Base-by-base conservation (phyloP, 345 rosid species). In the Tarenaya hassleriana region DNA sequence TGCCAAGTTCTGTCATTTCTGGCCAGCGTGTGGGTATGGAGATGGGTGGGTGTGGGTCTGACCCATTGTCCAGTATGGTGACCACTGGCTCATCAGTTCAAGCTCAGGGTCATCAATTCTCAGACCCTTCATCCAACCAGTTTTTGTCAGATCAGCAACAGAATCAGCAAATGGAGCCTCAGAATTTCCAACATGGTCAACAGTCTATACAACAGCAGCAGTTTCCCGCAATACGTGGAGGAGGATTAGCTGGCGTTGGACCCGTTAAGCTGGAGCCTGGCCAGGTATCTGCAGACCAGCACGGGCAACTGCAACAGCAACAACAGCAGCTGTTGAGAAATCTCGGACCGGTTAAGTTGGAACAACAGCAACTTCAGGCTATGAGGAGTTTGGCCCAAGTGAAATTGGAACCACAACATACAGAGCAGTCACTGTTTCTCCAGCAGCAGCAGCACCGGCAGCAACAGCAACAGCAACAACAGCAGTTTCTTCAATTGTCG, bases 371-470 rank as follows among this genome's bases (percentile, higher is more conserved):
- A 51, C 64, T 75, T 42, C 87, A 69, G 52, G 64, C 64, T 10
- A 77, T 77, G 69, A 82, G 95, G 75, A 76, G 48, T 58, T 60
- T 83, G 70, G 50, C 85, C 1, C 73, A 81, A 8, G 88, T 85
- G 32, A 94, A 94, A 66, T 45, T 78, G 72, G 99, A 94, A 68
- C 86, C 84, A 20, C 84, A 83, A 51, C 82, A 77, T 58, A 73
- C 97, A 9, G 97, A 82, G 50, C 84, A 78, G 44, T 73, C 97
- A 7, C 54, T 82, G 69, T 80, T 77, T 71, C 69, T 83, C 53
- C 98, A 84, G 52, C 96, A 86, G 16, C 97, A 84, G 21, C 88
- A 75, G 10, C 94, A 79, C 0, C 95, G 74, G 15, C 95, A 82
- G 41, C 94, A 73, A 8, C 94, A 78, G 16, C 90, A 81, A 18